A percentile compares a stretch with the other conserved stretches of the same genome.
Conservation (phyloP, 2,329 filamentous ascomycete genomes). For the Talaromyces rugulosus region DNA sequence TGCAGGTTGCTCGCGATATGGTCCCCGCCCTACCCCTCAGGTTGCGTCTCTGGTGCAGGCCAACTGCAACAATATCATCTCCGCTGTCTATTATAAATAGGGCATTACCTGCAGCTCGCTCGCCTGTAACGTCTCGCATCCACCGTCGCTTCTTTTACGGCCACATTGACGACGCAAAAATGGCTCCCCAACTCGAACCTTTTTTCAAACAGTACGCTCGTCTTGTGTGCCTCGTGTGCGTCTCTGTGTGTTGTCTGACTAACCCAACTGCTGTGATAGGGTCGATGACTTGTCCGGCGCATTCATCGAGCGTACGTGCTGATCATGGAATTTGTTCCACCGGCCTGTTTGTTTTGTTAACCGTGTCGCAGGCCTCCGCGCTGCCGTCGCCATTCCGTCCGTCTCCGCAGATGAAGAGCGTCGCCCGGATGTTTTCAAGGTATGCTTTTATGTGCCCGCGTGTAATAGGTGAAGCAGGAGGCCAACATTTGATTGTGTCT, state of each 20-base stretch:
- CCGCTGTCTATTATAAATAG: neutral
- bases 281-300: conserved; percentile 73
- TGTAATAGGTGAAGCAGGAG: neutral
- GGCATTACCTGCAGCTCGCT: neutral
- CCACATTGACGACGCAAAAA: conserved; percentile 53
- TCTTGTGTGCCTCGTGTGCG: neutral
- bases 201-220: conserved; percentile 73
- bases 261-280: conserved; percentile 21
- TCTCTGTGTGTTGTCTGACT: conserved; percentile 3
- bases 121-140: conserved; percentile 1
- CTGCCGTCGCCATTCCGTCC: conserved; percentile 94
- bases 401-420: conserved; percentile 87
- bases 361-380: conserved; percentile 55
- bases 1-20: conserved; percentile 8
- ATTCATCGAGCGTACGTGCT: conserved; percentile 72
- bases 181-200: conserved; percentile 85
- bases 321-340: neutral
- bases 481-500: neutral
- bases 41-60: conserved; percentile 6
- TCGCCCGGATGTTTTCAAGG: conserved; percentile 83
- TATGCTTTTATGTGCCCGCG: conserved; percentile 27
- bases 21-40: conserved; percentile 18
- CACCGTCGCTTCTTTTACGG: conserved; percentile 40
- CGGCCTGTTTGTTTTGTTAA: neutral
- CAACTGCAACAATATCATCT: neutral